Evolutionary conservation across 805 yeast genomes (phyloP).

Genomic region (Kurtzmaniella cleridarum): DNA sequence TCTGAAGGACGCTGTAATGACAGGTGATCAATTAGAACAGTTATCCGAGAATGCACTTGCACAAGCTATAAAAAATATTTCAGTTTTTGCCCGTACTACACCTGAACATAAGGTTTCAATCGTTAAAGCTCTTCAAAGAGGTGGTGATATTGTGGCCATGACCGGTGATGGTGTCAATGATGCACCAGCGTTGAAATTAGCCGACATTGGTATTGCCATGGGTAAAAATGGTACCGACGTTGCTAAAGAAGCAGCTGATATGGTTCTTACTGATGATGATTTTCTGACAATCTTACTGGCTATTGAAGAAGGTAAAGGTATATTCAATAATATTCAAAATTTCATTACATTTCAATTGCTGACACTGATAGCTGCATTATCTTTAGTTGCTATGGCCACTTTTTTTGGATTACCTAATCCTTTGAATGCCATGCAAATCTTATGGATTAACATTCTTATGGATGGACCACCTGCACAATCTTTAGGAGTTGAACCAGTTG

Average conservation of each 20-base stretch:
- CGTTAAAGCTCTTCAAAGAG: constrained; percentile 80
- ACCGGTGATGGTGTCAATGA: constrained; percentile 99
- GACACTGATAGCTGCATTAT: constrained; percentile 91
- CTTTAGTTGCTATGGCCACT: constrained; percentile 83
- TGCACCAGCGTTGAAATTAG: constrained; percentile 95
- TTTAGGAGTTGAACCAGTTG: constrained; percentile 95
- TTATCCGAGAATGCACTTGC: constrained; percentile 71
- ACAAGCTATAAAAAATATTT: constrained; percentile 71
- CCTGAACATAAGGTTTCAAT: constrained; percentile 91
- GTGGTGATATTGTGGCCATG: constrained; percentile 97
- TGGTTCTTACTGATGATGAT: constrained; percentile 96
- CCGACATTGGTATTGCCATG: constrained; percentile 95
- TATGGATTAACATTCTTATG: constrained; percentile 97
- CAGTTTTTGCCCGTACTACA: constrained; percentile 90
- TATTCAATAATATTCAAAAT: constrained; percentile 90
- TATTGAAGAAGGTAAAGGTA: constrained; percentile 96
- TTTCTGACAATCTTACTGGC: constrained; percentile 91
- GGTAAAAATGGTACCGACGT: constrained; percentile 95
- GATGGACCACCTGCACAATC: constrained; percentile 99
- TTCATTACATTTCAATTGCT: constrained; percentile 93
- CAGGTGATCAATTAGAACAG: constrained; percentile 77
- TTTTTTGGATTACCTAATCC: constrained; percentile 88
- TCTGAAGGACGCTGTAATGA: constrained; percentile 64
- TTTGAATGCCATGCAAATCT: constrained; percentile 94
- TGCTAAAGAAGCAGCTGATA: constrained; percentile 97